Percentiles rank a stretch among this genome's conserved stretches.
Evolutionary conservation across 75 land plant species (phyloP).

Genomic region (Sequoiadendron giganteum): DNA sequence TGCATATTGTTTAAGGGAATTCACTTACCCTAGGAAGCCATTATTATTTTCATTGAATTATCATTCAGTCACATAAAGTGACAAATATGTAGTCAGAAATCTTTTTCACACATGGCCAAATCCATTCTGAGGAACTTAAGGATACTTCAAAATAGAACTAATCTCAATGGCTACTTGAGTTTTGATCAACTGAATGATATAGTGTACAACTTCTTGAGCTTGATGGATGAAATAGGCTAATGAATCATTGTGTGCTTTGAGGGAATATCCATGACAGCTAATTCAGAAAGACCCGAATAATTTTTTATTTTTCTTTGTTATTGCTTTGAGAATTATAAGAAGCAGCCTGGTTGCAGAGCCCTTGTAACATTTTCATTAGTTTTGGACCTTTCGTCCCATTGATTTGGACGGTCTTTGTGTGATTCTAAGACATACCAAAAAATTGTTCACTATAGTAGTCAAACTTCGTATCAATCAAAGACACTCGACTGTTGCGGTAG

Average conservation of each 20-base stretch:
- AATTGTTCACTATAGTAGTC: not conserved
- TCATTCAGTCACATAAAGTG: not conserved
- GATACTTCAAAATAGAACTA: not conserved
- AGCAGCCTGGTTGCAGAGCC: not conserved
- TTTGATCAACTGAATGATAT: not conserved
- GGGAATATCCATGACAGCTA: not conserved
- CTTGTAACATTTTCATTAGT: not conserved
- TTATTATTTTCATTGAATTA: not conserved
- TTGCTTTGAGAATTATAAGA: not conserved
- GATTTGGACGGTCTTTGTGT: not conserved
- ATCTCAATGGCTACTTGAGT: not conserved
- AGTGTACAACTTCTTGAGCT: not conserved
- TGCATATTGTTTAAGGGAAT: not conserved
- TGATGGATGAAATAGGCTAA: not conserved
- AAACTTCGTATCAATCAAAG: conserved; percentile 14
- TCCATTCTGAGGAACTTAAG: not conserved
- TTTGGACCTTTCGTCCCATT: not conserved
- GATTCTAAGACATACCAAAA: not conserved
- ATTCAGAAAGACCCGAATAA: not conserved
- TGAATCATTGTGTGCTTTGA: not conserved
- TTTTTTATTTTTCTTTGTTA: not conserved
- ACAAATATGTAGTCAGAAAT: not conserved
- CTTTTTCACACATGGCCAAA: not conserved
- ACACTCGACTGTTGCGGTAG: conserved; percentile 15
- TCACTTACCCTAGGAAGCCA: not conserved